Conservation (phyloP, 371 early-diverging fungal species). For the Enterospora canceri region DNA sequence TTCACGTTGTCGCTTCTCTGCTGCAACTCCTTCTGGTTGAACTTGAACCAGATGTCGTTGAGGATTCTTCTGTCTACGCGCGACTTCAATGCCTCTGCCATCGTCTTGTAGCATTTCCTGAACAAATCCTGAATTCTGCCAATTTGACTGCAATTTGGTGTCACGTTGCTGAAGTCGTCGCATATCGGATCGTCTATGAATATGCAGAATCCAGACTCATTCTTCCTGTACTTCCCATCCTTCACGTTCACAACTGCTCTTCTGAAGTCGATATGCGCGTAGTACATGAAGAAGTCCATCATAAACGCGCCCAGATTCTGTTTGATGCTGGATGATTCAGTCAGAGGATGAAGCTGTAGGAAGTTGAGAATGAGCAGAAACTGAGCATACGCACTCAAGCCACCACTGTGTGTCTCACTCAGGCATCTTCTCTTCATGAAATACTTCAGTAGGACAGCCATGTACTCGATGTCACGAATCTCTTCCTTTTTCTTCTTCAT, state of each 20-base stretch:
- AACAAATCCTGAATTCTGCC: slow-evolving; percentile 28
- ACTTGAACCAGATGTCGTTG: slow-evolving; percentile 7
- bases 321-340: slow-evolving; percentile 60
- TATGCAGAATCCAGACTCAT: neutral
- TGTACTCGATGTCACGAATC: slow-evolving; percentile 59
- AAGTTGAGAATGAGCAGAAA: slow-evolving; percentile 69
- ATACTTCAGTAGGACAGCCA: slow-evolving; percentile 68
- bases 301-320: slow-evolving; percentile 76
- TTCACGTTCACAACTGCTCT: slow-evolving; percentile 10
- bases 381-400: slow-evolving; percentile 76
- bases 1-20: neutral
- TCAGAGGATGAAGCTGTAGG: slow-evolving; percentile 65
- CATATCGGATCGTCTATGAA: slow-evolving; percentile 47
- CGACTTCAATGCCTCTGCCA: slow-evolving; percentile 12
- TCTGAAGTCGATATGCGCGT: slow-evolving; percentile 60
- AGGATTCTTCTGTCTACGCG: slow-evolving; percentile 1
- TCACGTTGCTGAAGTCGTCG: slow-evolving; percentile 32
- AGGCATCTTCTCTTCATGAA: slow-evolving; percentile 63
- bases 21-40: slow-evolving; percentile 1
- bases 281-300: slow-evolving; percentile 80
- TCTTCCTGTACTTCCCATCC: slow-evolving; percentile 10
- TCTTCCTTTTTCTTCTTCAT: slow-evolving; percentile 59
- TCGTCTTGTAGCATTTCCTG: slow-evolving; percentile 28
- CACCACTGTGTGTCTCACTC: slow-evolving; percentile 79
- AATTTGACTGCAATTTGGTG: slow-evolving; percentile 20